Conservation (phyloP, 371 early-diverging fungal species). For the Gilbertella persicaria region DNA sequence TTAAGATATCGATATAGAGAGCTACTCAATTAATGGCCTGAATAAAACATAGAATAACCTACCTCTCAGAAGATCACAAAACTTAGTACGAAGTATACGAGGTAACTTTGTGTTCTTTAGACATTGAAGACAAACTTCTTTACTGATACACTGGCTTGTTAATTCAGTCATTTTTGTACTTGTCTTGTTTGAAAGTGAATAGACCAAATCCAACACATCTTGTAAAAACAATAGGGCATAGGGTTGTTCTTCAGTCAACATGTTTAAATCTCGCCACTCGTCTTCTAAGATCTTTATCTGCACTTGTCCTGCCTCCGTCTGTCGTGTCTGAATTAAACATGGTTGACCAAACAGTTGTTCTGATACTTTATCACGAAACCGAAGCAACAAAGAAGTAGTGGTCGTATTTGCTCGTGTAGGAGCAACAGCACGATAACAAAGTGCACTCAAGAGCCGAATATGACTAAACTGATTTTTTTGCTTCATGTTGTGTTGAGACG, state of each 20-base stretch:
- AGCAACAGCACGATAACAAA: neutral
- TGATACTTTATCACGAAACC: slow-evolving; percentile 20
- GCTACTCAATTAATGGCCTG: too few species aligned
- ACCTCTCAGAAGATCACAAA: slow-evolving; percentile 52
- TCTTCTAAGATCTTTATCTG: slow-evolving; percentile 20
- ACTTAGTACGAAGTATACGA: slow-evolving; percentile 32
- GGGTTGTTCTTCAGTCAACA: slow-evolving; percentile 10
- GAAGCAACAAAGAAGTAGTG: slow-evolving; percentile 2
- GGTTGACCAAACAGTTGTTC: slow-evolving; percentile 7
- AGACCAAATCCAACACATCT: slow-evolving; percentile 23
- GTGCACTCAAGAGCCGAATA: slow-evolving; percentile 21
- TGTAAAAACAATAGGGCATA: slow-evolving; percentile 14
- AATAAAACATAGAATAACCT: too few species aligned
- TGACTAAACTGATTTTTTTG: slow-evolving; percentile 11
- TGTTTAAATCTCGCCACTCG: slow-evolving; percentile 26
- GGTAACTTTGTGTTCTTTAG: slow-evolving; percentile 42
- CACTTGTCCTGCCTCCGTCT: slow-evolving; percentile 12
- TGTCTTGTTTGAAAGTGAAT: slow-evolving; percentile 22
- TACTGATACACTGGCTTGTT: slow-evolving; percentile 24
- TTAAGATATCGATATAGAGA: slow-evolving; percentile 27
- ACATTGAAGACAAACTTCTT: slow-evolving; percentile 43
- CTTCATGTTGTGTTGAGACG: too few species aligned
- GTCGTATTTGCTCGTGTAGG: neutral
- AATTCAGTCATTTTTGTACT: slow-evolving; percentile 12
- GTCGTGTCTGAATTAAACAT: slow-evolving; percentile 21